Evolutionary conservation across 2,329 filamentous ascomycete genomes (phyloP).

Genomic region (Eurotiales sp.): DNA sequence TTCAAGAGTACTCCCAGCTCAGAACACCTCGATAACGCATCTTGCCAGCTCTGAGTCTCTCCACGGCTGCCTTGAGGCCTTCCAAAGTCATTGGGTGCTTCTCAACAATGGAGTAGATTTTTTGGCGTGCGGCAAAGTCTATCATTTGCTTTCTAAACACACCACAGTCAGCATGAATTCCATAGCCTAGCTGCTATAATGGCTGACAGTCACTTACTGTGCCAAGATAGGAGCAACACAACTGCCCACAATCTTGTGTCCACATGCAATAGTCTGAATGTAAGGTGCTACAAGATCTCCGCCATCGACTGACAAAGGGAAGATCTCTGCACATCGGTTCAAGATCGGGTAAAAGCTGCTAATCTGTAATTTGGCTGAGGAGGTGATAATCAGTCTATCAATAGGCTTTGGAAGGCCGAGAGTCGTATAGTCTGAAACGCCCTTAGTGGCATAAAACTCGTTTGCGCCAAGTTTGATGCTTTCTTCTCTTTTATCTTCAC

Average conservation of each 20-base stretch:
- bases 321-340: neutral
- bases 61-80: slow-evolving; percentile 19
- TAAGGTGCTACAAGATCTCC: neutral
- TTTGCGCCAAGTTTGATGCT: slow-evolving; percentile 52
- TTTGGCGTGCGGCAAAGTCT: slow-evolving; percentile 18
- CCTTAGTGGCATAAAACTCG: slow-evolving; percentile 56
- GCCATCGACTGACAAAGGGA: neutral
- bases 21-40: slow-evolving; percentile 5
- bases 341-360: neutral
- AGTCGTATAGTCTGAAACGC: neutral
- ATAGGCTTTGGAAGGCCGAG: neutral
- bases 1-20: neutral
- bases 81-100: slow-evolving; percentile 25
- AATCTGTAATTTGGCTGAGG: neutral
- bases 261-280: neutral
- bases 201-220: neutral
- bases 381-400: neutral
- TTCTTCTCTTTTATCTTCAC: slow-evolving; percentile 26
- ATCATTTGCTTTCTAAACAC: slow-evolving; percentile 10
- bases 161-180: neutral
- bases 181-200: too few species aligned
- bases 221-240: neutral
- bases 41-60: slow-evolving; percentile 1
- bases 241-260: neutral
- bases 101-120: slow-evolving; percentile 16